Evolutionary conservation across 2,329 filamentous ascomycete genomes (phyloP), one percentile per base, ranked within the genome.

Genomic region (Drechslerella dactyloides): DNA sequence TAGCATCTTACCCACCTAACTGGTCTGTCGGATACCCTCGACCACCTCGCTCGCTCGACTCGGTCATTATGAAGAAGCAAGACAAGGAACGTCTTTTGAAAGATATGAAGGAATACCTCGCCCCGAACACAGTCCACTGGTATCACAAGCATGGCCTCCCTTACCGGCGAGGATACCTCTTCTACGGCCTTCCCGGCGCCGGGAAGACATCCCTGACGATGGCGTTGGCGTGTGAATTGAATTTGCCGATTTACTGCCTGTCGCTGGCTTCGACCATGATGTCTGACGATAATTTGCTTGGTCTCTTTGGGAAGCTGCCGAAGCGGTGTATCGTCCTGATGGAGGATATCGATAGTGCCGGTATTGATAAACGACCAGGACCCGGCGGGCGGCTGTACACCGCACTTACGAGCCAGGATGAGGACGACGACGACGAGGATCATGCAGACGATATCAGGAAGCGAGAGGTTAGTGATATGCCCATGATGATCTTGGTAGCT

Each of bases 51-150:
- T 57, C 69, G 1, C 73, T 77, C 35, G 54, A 73, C 8, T 93
- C 90, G 0, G 90, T 96, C 0, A 87, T 92, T 1, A 82, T 94
- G 2, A 89, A 91, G 73, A 81, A 83, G 7, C 78, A 82, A 51
- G 85, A 90, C 76, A 93, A 93, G 79, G 81, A 83, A 1, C 82
- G 83, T 33, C 82, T 93, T 2, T 80, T 93, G 8, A 81, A 81
- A 24, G 90, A 94, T 75, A 88, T 93, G 76, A 90, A 90, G 74
- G 89, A 92, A 75, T 93, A 91, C 74, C 82, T 94, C 0, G 86
- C 91, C 60, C 89, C 90, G 0, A 81, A 83, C 0, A 90, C 87
- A 0, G 85, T 86, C 0, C 82, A 83, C 8, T 93, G 89, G 89
- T 93, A 93, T 76, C 86, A 89, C 0, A 86, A 86, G 53, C 83